Base-by-base conservation (phyloP, 345 rosid genomes). In the Citrus cavaleriei region DNA sequence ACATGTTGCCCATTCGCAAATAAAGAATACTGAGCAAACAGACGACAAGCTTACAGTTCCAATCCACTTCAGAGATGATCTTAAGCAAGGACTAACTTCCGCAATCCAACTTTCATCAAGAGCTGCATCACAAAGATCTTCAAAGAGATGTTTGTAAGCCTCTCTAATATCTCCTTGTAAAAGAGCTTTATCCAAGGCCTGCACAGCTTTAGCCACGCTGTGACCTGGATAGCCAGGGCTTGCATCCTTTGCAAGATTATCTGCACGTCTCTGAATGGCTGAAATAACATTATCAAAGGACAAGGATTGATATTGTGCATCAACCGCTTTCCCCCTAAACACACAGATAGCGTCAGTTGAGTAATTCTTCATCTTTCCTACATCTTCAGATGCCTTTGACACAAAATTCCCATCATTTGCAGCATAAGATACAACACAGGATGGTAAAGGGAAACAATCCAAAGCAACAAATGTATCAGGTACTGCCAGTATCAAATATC, bases 1-100 rank as follows among this genome's bases (percentile, higher is more conserved):
- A 82, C 97, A 94, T 4, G 97, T 93, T 68, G 99, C 99, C 99
- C 99, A 97, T 86, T 97, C 99, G 60, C 97, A 88, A 81, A 97
- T 95, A 77, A 93, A 89, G 84, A 97, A 97, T 21, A 93, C 89
- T 3, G 97, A 92, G 82, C 91, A 87, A 84, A 94, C 77, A 79
- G 92, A 87, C 58, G 98, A 90, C 82, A 86, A 79, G 84, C 83
- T 90, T 74, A 89, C 87, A 69, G 88, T 86, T 70, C 92, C 91
- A 81, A 92, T 83, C 97, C 98, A 91, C 86, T 92, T 94, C 68
- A 97, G 81, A 6, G 98, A 92, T 74, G 96, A 89, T 81, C 96
- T 89, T 74, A 97, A 89, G 84, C 93, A 87, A 28, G 98, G 91
- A 83, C 91, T 91, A 51, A 93, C 96, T 79, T 92, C 98, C 77